A percentile compares a stretch with the other conserved stretches of the same genome.
phyloP scores from a whole-genome alignment of 2,329 filamentous ascomycete species.

The Annulohypoxylon truncatum region DNA sequence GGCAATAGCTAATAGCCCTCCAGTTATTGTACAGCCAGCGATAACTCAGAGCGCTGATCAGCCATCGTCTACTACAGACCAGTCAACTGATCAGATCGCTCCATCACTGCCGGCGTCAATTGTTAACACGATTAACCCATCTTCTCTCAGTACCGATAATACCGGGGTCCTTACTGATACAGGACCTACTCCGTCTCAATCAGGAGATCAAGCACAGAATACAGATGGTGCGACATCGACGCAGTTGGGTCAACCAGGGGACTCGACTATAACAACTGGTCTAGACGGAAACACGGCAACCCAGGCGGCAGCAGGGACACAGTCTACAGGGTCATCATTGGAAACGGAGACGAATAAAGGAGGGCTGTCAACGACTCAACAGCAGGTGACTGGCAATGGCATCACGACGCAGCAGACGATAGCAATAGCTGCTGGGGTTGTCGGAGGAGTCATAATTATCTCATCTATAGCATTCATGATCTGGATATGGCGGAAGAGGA shows the following conservation, averaged over 20 bases:
- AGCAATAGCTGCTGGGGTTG: conserved; percentile 63
- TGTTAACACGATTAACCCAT: conserved; percentile 1
- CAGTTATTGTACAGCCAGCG: conserved; percentile 31
- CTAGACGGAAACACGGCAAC: conserved; percentile 9
- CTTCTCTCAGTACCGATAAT: neutral
- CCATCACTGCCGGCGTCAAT: conserved; percentile 22
- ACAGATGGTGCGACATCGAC: conserved; percentile 31
- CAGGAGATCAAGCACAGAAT: conserved; percentile 21
- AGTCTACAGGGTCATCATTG: conserved; percentile 20
- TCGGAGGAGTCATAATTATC: conserved; percentile 61
- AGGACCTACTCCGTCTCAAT: conserved; percentile 23
- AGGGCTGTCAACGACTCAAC: conserved; percentile 34
- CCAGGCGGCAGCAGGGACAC: conserved; percentile 8
- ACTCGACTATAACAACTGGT: conserved; percentile 3
- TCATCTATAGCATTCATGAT: conserved; percentile 60
- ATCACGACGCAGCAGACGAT: conserved; percentile 52
- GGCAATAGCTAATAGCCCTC: neutral
- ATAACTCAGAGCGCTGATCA: conserved; percentile 46
- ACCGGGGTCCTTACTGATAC: conserved; percentile 4
- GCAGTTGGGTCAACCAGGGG: conserved; percentile 10
- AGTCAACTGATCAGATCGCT: conserved; percentile 20
- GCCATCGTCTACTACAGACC: neutral
- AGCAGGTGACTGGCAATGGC: conserved; percentile 44
- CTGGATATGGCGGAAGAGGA: conserved; percentile 63
- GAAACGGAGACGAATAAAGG: conserved; percentile 37